A percentile compares a stretch with the other conserved stretches of the same genome.
Conservation (phyloP, 768 basidiomycete genomes). For the Lactarius vividus region DNA sequence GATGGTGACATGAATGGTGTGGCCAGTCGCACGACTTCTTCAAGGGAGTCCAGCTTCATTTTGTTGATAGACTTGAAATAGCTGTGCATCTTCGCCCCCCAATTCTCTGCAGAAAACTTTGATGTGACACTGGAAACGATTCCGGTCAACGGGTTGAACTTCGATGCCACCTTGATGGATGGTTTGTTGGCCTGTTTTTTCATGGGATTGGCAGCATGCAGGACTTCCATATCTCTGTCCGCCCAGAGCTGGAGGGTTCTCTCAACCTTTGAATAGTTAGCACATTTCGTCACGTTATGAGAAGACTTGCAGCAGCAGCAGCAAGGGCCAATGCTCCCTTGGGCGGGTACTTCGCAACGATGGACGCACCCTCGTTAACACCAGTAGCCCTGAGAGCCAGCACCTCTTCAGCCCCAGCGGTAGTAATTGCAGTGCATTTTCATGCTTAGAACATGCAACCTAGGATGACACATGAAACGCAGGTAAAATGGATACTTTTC, state of each 20-base stretch:
- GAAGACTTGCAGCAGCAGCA: background rate
- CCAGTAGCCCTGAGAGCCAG: too few relatives aligned
- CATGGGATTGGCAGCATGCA: background rate
- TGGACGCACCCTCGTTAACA: too few relatives aligned
- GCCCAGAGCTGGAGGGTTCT: background rate
- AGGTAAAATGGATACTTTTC: too few relatives aligned
- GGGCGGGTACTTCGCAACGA: background rate
- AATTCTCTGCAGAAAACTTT: background rate
- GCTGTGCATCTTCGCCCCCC: background rate
- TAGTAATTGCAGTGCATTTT: too few relatives aligned
- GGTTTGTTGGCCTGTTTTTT: background rate
- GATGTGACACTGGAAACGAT: background rate
- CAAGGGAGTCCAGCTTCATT: background rate
- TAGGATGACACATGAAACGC: too few relatives aligned
- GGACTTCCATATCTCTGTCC: background rate
- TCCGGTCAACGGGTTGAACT: background rate
- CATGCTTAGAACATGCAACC: too few relatives aligned
- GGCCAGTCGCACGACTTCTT: background rate
- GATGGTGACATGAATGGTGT: background rate
- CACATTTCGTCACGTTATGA: too few relatives aligned
- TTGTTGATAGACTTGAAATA: background rate
- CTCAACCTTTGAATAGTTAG: background rate
- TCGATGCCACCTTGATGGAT: background rate
- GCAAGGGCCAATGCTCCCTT: background rate
- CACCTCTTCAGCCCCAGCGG: too few relatives aligned